Percentiles rank a stretch among this genome's conserved stretches.
Conservation (phyloP, 2,329 filamentous ascomycete genomes). For the Cytospora schulzeri region DNA sequence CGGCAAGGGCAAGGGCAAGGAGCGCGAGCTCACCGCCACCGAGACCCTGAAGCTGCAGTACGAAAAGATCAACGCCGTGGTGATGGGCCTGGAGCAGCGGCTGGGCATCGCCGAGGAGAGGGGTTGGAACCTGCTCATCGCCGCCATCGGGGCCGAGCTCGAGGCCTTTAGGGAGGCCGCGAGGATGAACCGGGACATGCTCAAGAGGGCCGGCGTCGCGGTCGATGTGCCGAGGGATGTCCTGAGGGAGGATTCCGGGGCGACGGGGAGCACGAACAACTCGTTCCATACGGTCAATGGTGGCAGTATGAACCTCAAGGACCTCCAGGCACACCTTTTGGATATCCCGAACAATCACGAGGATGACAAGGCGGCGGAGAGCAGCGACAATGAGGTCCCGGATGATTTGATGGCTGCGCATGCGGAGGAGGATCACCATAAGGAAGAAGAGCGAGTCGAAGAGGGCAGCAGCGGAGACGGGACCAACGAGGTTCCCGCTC, state of each 20-base stretch:
- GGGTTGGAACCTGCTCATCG: constrained; percentile 75
- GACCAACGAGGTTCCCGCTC: background rate
- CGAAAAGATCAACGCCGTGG: constrained; percentile 57
- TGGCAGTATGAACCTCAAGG: constrained; percentile 38
- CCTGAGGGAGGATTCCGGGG: constrained; percentile 20
- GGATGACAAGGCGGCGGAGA: constrained; percentile 26
- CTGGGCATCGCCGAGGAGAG: constrained; percentile 59
- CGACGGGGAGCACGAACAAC: constrained; percentile 16
- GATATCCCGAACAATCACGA: constrained; percentile 28
- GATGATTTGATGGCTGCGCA: constrained; percentile 43
- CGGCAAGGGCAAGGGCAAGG: constrained; percentile 37
- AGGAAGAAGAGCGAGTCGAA: constrained; percentile 16
- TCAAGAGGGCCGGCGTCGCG: constrained; percentile 37
- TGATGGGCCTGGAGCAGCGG: constrained; percentile 56
- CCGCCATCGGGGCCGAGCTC: constrained; percentile 68
- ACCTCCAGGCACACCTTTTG: constrained; percentile 36
- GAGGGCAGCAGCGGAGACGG: background rate
- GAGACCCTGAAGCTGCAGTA: constrained; percentile 51
- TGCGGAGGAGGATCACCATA: constrained; percentile 30
- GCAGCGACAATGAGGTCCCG: constrained; percentile 46
- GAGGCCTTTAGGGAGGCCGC: constrained; percentile 39
- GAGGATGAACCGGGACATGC: constrained; percentile 34
- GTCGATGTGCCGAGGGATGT: constrained; percentile 29
- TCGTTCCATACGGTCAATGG: constrained; percentile 31
- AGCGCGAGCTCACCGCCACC: constrained; percentile 35